Conservation (phyloP, 805 yeast genomes). For the Hanseniaspora thailandica region DNA sequence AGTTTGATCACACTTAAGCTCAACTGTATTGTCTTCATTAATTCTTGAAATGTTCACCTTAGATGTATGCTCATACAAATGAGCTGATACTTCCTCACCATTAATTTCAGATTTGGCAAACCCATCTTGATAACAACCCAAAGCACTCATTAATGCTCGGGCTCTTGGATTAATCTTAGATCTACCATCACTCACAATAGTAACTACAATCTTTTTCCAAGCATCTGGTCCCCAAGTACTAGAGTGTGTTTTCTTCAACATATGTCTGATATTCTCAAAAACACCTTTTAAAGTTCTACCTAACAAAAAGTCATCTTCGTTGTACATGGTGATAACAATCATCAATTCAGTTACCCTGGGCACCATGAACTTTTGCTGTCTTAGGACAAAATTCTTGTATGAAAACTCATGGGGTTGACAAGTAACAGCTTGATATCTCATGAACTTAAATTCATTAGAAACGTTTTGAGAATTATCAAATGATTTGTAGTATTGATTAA, state of each 20-base stretch:
- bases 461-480: constrained; percentile 37
- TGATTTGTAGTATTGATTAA: constrained; percentile 38
- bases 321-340: constrained; percentile 81
- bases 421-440: constrained; percentile 91
- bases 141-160: constrained; percentile 64
- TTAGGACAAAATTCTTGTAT: constrained; percentile 53
- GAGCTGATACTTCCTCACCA: constrained; percentile 69
- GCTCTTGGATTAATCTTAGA: constrained; percentile 69
- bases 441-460: constrained; percentile 54
- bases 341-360: constrained; percentile 77
- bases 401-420: constrained; percentile 72
- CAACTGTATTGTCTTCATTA: constrained; percentile 44
- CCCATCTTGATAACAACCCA: constrained; percentile 91
- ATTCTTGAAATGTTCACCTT: constrained; percentile 73
- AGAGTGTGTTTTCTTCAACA: constrained; percentile 52
- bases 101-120: constrained; percentile 87
- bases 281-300: constrained; percentile 85
- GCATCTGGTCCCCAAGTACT: constrained; percentile 88
- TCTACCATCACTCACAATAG: constrained; percentile 87
- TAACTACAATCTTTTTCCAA: constrained; percentile 88
- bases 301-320: constrained; percentile 70
- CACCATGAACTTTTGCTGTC: constrained; percentile 67
- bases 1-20: constrained; percentile 36
- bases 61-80: constrained; percentile 86
- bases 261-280: constrained; percentile 70